phyloP scores from a whole-genome alignment of 371 early-diverging fungal species.

The Rozella allomycis region DNA sequence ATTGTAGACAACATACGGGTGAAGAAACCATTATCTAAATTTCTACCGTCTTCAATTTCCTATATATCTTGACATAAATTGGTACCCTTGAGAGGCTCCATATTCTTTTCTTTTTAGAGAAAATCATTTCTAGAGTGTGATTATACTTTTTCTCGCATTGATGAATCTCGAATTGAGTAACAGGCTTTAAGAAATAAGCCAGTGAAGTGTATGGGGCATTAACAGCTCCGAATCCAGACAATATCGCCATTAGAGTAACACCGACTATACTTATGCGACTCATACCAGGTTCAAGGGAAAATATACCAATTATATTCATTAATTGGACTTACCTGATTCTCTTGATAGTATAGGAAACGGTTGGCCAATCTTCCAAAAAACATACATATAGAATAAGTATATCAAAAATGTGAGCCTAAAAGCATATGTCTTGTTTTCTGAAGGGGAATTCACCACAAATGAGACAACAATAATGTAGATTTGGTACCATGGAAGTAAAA shows the following conservation, averaged over 20 bases:
- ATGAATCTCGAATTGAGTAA: not conserved
- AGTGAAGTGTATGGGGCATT: constrained; percentile 55
- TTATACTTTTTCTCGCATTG: not conserved
- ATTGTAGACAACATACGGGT: no score
- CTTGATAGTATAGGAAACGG: constrained; percentile 20
- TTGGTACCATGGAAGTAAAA: constrained; percentile 53
- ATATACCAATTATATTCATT: not conserved
- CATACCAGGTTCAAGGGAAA: constrained; percentile 40
- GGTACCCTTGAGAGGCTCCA: no score
- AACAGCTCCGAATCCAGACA: constrained; percentile 87
- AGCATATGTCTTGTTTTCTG: constrained; percentile 1
- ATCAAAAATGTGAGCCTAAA: constrained; percentile 12
- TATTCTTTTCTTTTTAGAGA: not conserved
- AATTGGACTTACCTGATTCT: not conserved
- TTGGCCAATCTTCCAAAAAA: constrained; percentile 41
- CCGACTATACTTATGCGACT: constrained; percentile 65
- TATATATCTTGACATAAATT: no score
- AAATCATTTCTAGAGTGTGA: not conserved
- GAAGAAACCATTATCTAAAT: no score
- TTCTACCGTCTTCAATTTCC: no score
- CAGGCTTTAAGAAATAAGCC: not conserved
- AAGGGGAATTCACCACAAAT: constrained; percentile 4
- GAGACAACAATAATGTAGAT: constrained; percentile 23
- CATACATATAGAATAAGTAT: constrained; percentile 39
- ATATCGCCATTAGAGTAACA: constrained; percentile 66